Base-by-base conservation (phyloP, 1,139 yeast species). In the Maudiozyma humilis region DNA sequence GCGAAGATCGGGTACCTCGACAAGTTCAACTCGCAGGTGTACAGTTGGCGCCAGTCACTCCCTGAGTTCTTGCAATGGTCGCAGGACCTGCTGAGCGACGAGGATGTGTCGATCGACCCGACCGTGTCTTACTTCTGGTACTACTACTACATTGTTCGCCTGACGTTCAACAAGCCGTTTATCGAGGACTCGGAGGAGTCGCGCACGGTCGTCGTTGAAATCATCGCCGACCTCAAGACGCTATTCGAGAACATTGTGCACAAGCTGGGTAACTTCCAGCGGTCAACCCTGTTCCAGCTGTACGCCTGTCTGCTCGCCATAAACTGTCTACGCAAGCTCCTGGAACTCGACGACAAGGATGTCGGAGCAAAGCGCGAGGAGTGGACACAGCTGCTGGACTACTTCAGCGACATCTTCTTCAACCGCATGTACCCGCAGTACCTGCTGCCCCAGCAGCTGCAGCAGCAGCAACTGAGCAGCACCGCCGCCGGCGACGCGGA, bases 101-200 rank as follows among this genome's bases (percentile, higher is more conserved):
- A 70, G n/a, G 78, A 77, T 31, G 48, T 59, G 16, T 54, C 64
- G 13, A 59, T 65, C 3, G 66, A 63, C 42, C 66, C 45, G 68
- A 73, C 61, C 63, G 75, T 58, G 72, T 79, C 45, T 64, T 78
- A 32, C 58, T 72, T 77, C 32, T 65, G 81, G 52, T 78, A 76
- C 56, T 77, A 76, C 54, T 79, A 78, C 55, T 78, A 77, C 53
- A 73, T 78, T 36, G 69, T 77, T 4, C 59, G 75, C 6, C 63
- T 78, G 19, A 77, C 82, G 47, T 68, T 78, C 42, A 78, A 78
- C 55, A 66, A 81, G 38, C 83, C 83, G 1, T 78, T 78, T 53
- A 70, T 79, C 19, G 62, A 57, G 19, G 63, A 60, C 29, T 50
- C 57, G 32, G 56, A 49, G n/a, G 65, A 60, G 38, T 54, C 64